Conservation (phyloP, 108 stramenopile genomes). For the Stephanodiscus minutulus region DNA sequence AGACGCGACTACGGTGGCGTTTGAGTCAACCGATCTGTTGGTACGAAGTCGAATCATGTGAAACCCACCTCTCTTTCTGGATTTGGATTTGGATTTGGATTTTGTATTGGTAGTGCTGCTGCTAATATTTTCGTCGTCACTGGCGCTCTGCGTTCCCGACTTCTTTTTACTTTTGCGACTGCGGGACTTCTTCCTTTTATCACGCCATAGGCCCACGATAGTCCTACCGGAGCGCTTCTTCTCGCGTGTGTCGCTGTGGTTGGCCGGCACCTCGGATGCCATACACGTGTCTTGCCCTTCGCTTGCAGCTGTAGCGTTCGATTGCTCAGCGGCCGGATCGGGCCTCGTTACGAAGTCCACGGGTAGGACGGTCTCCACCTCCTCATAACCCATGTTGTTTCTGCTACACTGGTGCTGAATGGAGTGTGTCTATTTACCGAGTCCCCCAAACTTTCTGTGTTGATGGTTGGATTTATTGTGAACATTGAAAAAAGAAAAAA, state of each 20-base stretch:
- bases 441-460: no score
- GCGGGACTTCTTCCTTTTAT: not conserved
- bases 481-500: no score
- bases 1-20: conserved; percentile 28
- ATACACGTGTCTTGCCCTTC: not conserved
- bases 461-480: no score
- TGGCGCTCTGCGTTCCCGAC: not conserved
- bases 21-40: conserved; percentile 27
- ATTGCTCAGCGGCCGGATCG: conserved; percentile 1
- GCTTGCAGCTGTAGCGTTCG: not conserved
- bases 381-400: conserved; percentile 34
- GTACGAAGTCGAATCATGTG: not conserved
- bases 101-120: not conserved
- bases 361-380: conserved; percentile 50
- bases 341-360: conserved; percentile 6
- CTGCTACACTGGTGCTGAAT: not conserved
- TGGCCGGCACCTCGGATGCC: conserved; percentile 1
- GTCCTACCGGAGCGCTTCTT: not conserved
- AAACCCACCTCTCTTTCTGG: not conserved
- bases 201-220: conserved; percentile 3
- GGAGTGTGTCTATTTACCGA: no score
- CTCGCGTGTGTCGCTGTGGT: not conserved
- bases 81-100: not conserved
- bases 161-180: conserved; percentile 2
- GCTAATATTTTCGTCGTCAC: not conserved